Conservation (phyloP, 108 stramenopile genomes). For the Phaeodactylum tricornutum region DNA sequence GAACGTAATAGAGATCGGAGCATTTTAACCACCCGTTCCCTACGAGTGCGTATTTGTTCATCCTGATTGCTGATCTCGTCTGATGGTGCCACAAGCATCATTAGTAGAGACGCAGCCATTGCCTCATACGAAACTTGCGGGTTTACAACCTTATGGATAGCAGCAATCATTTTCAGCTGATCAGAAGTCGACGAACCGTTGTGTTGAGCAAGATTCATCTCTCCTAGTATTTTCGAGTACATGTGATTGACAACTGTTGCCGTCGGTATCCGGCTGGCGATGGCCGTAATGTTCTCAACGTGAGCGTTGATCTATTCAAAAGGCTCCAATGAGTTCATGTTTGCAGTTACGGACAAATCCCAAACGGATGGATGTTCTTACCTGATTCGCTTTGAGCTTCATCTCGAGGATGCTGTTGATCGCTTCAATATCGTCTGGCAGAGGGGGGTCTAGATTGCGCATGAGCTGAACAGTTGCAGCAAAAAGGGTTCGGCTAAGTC, state of each 20-base stretch:
- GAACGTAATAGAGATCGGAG: constrained; percentile 23
- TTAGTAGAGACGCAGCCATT: constrained; percentile 24
- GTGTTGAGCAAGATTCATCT: constrained; percentile 17
- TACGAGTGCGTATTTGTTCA: neutral
- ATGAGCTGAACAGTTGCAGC: constrained; percentile 32
- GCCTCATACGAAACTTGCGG: constrained; percentile 23
- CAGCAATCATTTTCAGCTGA: constrained; percentile 38
- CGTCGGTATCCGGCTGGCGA: constrained; percentile 41
- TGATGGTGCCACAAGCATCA: constrained; percentile 6
- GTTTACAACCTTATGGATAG: constrained; percentile 35
- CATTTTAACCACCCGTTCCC: constrained; percentile 9
- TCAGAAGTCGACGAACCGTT: constrained; percentile 6
- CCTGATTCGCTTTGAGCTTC: constrained; percentile 66
- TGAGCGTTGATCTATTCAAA: constrained; percentile 29
- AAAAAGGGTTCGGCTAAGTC: constrained; percentile 55
- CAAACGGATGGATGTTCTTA: neutral
- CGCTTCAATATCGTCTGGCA: constrained; percentile 44
- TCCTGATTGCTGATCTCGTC: neutral
- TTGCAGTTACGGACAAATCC: neutral
- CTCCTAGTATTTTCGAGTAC: constrained; percentile 34
- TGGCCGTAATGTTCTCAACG: constrained; percentile 51
- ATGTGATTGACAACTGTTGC: constrained; percentile 38
- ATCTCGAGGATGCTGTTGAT: constrained; percentile 52
- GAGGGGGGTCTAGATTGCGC: constrained; percentile 46
- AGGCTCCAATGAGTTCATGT: neutral